Base-by-base conservation (phyloP, 2,329 filamentous ascomycete species). In the Epichloe brachyelytri region DNA sequence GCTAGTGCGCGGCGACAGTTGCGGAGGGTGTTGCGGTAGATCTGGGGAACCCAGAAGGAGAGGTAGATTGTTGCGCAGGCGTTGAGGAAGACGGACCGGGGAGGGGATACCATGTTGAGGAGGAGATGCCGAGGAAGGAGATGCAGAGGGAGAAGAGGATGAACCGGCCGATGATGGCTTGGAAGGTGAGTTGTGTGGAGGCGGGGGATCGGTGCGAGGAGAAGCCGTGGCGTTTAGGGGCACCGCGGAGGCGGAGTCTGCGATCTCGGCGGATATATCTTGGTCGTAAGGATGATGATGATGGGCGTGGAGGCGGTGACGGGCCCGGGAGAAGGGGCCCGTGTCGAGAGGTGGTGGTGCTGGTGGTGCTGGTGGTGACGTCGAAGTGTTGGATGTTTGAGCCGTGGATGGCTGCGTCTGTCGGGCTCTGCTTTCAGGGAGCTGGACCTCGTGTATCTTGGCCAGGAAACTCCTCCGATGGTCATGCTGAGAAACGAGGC, bases 11-110 rank as follows among this genome's bases (percentile, higher is more conserved):
- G 87, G 40, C 90, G 87, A 66, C 89, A 95, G 68, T 96, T 96
- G 50, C 91, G 86, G 67, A 87, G 81, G 49, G 86, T 75, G 65
- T 98, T 98, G 55, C 93, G 86, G 62, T 86, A 80, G 58, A 97
- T 95, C 65, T 98, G 93, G 0, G 93, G 91, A 1, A 83, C 64
- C 91, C 91, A 97, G 63, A 96, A 83, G 19, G 90, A 95, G 43
- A 96, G 78, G 63, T 96, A 96, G 49, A 78, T 57, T 59, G 91
- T 80, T 2, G 79, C 76, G 20, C 95, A 70, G 3, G 75, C 56
- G 62, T 90, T 79, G 59, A 79, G 71, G 63, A 83, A 83, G 48
- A 71, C 62, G 22, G 74, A 69, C 37, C 81, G 78, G 77, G 62
- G 7, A 67, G 63, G 1, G 76, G 71, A 48, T 79, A 76, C 80